Evolutionary conservation across 2,329 filamentous ascomycete species (phyloP), one percentile per base, ranked within the genome.

Genomic region (Fusarium tuaranense): DNA sequence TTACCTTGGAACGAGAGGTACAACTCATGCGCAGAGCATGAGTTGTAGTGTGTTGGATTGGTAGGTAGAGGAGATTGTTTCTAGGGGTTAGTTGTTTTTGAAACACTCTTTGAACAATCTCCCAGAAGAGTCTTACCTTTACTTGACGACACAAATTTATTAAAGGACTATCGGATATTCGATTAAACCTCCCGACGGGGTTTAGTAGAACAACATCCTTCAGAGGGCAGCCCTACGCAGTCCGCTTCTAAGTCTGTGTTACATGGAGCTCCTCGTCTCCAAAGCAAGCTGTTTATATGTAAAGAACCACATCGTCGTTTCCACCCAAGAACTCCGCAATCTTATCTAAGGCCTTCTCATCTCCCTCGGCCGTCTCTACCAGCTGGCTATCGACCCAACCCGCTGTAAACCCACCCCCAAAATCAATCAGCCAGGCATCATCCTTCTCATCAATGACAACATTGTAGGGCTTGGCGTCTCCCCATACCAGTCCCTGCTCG

Each of bases 61-160:
- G 9, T n/a, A n/a, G 16, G 16, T 13, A 7, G 6, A 7, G 16
- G 12, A 51, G 2, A 18, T 13, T 18, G 16, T n/a, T 30, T n/a
- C 18, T 2, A n/a, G 46, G 14, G 16, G 16, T 8, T 27, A 48
- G 8, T 27, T 5, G 14, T 27, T 27, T 14, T 48, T 48, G 16
- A 27, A 27, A 51, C 27, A 51, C 8, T 9, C 7, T 22, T 8
- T 14, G 4, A 7, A 16, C 5, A 46, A 4, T 12, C 39, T 22
- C 10, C 10, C n/a, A 20, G 12, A 20, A 44, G 41, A 44, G 41
- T 22, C 41, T 22, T 22, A 22, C 6, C 3, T 4, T 4, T 4
- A 0, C 3, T 22, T 44, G 3, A 14, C 12, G 12, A 12, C 5
- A 14, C 12, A 44, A 0, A 2, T 22, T 20, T 14, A 8, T 22